Base-by-base conservation (phyloP, 1,284 basidiomycete species). In the Grifola frondosa region DNA sequence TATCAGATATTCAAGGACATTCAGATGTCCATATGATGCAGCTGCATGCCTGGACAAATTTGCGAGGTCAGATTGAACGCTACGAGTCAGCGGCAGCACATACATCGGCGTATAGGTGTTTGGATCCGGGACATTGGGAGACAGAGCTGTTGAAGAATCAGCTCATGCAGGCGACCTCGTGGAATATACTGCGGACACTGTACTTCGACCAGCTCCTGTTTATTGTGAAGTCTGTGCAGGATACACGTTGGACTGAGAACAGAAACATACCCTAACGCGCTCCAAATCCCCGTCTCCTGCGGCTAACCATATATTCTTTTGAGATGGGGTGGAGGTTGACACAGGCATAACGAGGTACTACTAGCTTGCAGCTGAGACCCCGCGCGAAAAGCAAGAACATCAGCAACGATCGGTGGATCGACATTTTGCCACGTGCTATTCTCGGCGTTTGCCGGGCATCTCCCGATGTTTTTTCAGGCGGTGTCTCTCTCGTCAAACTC, bases 271-370 rank as follows among this genome's bases (percentile, higher is more conserved):
- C 56, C 61, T 57, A 5, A 71, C 66, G 3, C 65, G 57, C 13
- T 57, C 61, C n/a, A 81, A 50, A 54, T 95, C 87, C 32, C 93
- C 93, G 61, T 96, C 91, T 20, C 81, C 84, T 1, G 92, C 89
- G 20, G 93, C 93, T 21, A 94, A 78, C 93, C 93, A 96, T 34
- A 96, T 84, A 66, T 96, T 95, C 63, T 82, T 86, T 40, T 61
- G 53, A 8, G 57, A 49, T 42, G 51, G 52, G 3, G 52, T 43
- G 23, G 30, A 49, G 10, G 60, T 59, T 3, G 66, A 58, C 13
- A 60, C 58, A 33, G 66, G 59, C 65, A 67, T 65, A 37, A 19
- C n/a, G n/a, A n/a, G n/a, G n/a, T n/a, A n/a, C n/a, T n/a, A n/a
- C n/a, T n/a, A n/a, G n/a, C n/a, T n/a, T n/a, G n/a, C n/a, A n/a